Base-by-base conservation (phyloP, 805 yeast species). In the Wickerhamomyces rabaulensis region DNA sequence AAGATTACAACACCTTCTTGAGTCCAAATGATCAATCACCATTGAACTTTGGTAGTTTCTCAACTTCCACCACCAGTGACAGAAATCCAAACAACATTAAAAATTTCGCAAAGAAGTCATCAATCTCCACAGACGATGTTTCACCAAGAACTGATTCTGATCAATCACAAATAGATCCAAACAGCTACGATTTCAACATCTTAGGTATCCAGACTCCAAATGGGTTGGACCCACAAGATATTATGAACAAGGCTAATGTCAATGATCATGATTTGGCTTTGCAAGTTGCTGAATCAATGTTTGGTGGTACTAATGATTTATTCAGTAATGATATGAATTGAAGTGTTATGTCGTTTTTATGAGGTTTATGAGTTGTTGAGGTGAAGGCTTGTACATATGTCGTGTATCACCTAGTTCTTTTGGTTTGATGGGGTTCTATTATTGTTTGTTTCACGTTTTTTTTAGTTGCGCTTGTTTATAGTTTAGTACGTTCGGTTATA, bases 201-300 rank as follows among this genome's bases (percentile, higher is more conserved):
- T 33, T 33, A 15, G 36, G 36, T 17, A 33, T 33, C 12, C 36
- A 20, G 5, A 33, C 4, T 27, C 31, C 36, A 33, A 17, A 5
- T 33, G 41, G 31, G 29, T 19, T 16, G 22, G 17, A 9, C 2
- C 31, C 17, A 6, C 9, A 23, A 3, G 25, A 16, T 17, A 19
- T n/a, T 9, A 13, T 26, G 17, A 33, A 9, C 16, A 33, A 21
- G 22, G 17, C 15, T 9, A 23, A 19, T 8, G 36, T 40, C 8
- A 22, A 13, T 20, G 62, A 56, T 7, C 52, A 54, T 35, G 60
- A 59, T 10, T 13, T 58, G 16, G 63, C 61, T 0, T 17, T 59
- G 38, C 59, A 59, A 35, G 55, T 59, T 41, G 63, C 62, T 3
- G 51, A 45, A 23, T 54, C 61, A 8, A 60, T 60, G 61, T 60